Percentiles rank a stretch among this genome's conserved stretches.
phyloP scores from a whole-genome alignment of 192 early-diverging fungal species.

The Coemansia sp. region DNA sequence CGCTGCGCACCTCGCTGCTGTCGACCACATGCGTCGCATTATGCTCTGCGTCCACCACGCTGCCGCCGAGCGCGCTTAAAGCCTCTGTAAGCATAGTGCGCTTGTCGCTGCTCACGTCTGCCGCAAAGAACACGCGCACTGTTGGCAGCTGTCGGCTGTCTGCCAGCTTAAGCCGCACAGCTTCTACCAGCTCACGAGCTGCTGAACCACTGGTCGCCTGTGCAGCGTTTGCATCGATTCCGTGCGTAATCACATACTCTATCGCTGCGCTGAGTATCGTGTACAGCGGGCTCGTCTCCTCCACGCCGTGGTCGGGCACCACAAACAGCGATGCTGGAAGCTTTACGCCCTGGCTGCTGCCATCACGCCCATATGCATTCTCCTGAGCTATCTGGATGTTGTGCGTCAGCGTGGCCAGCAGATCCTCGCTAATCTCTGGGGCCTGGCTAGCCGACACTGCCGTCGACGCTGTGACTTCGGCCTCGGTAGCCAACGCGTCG shows the following conservation, averaged over 20 bases:
- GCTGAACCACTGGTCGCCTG: constrained; percentile 15
- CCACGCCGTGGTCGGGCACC: constrained; percentile 23
- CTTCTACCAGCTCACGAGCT: constrained; percentile 22
- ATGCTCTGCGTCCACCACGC: constrained; percentile 16
- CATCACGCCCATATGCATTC: constrained; percentile 19
- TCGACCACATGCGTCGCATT: constrained; percentile 40
- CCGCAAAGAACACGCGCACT: constrained; percentile 28
- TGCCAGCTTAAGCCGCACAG: constrained; percentile 36
- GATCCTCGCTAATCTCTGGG: constrained; percentile 26
- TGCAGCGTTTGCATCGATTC: constrained; percentile 11
- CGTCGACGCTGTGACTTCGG: constrained; percentile 27
- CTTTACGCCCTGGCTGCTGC: constrained; percentile 18
- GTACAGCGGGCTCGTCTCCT: constrained; percentile 37
- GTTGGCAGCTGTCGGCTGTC: constrained; percentile 39
- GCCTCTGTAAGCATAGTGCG: constrained; percentile 11
- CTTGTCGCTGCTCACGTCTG: constrained; percentile 18
- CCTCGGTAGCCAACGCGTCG: constrained; percentile 39
- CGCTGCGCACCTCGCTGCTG: constrained; percentile 13
- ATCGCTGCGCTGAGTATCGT: constrained; percentile 38
- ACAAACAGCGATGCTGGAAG: constrained; percentile 33
- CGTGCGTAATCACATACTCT: constrained; percentile 21
- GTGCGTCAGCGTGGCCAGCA: constrained; percentile 31
- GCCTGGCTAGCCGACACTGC: constrained; percentile 8
- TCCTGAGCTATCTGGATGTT: constrained; percentile 45
- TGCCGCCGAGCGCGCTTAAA: constrained; percentile 26